Evolutionary conservation across 805 yeast genomes (phyloP), one percentile per base, ranked within the genome.

Genomic region (Yarrowia porcina): DNA sequence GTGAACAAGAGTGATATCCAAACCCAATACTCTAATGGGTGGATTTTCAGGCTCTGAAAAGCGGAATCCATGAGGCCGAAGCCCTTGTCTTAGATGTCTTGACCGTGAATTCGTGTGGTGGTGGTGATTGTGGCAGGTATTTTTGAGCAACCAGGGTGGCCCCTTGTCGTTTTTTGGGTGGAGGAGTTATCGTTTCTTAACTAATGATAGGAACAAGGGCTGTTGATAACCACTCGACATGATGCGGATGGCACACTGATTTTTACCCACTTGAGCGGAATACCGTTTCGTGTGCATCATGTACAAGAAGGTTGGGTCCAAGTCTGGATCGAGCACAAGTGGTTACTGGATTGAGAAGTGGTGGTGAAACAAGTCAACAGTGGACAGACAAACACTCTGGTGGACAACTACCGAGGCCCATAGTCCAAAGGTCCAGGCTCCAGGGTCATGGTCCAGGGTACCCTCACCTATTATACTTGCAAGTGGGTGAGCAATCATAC

Each of bases 221-320:
- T 4, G 11, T 4, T 11, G n/a, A 32, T 32, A 32, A 32, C 35
- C 35, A 7, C 35, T 32, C 17, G 17, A 32, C 35, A 32, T 32
- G 15, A 15, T 41, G 47, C 47, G 47, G 47, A 39, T 17, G 21
- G 25, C 15, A 27, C 23, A 11, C 20, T 17, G 23, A 7, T 11
- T 28, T 44, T 44, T 44, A 28, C 50, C 50, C 27, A 27, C 23
- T 17, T 44, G 50, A 44, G 50, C 50, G 50, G 50, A 44, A 45
- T 49, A 33, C 56, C 56, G 56, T 49, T 49, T 49, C 27, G 35
- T 44, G 50, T 28, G 36, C 36, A 30, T 45, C 35, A 45, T 45
- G 52, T 30, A 45, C 36, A 45, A 45, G 30, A 49, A 49, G 56
- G 56, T 49, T 49, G 56, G 56, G 39, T 9, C 56, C 56, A 32